Evolutionary conservation across 148 eudicot genomes (phyloP).

Genomic region (Vaccinium corymbosum): DNA sequence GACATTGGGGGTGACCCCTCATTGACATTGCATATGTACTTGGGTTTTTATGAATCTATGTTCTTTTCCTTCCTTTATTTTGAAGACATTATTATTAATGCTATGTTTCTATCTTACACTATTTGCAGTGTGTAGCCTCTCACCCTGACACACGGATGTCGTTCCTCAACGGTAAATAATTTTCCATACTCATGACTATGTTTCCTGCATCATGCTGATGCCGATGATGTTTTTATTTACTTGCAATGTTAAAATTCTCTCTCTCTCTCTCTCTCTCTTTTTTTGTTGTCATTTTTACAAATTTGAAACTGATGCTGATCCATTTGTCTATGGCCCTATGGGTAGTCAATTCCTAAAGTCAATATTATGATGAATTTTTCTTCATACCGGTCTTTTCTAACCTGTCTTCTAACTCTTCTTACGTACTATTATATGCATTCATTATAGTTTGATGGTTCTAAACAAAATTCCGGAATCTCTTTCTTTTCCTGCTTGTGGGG

Average conservation of each 20-base stretch:
- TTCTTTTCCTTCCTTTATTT: not conserved
- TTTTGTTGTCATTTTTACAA: not conserved
- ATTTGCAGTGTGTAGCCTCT: constrained; percentile 85
- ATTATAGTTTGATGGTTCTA: not conserved
- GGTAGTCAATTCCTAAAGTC: not conserved
- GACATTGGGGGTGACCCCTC: not conserved
- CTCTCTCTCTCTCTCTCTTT: too few species aligned
- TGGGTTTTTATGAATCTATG: not conserved
- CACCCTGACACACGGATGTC: constrained; percentile 80
- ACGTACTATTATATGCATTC: not conserved
- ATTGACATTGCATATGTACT: not conserved
- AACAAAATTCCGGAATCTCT: not conserved
- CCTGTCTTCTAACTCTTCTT: not conserved
- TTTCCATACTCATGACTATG: not conserved
- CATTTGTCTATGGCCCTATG: not conserved
- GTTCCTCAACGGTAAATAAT: constrained; percentile 64
- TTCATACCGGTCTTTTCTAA: not conserved
- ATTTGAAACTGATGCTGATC: not conserved
- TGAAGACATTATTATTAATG: not conserved
- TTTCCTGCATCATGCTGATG: not conserved
- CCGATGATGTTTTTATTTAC: not conserved
- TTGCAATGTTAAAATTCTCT: not conserved
- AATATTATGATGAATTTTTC: not conserved
- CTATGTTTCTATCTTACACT: not conserved
- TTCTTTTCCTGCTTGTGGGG: not conserved